A percentile compares a stretch with the other conserved stretches of the same genome.
phyloP scores from a whole-genome alignment of 2,329 filamentous ascomycete species.

The Cladosporium austrohemisphaericum region DNA sequence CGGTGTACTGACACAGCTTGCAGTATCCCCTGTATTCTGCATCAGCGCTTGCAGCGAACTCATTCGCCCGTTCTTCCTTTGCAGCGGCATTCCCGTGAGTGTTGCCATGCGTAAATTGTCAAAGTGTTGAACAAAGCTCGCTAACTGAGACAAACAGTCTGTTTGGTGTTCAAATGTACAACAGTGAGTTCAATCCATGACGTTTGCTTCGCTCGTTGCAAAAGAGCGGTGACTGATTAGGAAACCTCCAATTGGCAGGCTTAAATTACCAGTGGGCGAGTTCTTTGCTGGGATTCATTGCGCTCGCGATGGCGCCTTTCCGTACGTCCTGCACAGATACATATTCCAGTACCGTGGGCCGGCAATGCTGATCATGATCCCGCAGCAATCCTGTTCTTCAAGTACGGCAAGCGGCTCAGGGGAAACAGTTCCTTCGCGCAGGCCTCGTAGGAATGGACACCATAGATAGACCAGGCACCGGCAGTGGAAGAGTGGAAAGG shows the following conservation, averaged over 20 bases:
- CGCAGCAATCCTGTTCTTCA: conserved; percentile 46
- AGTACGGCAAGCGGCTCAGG: conserved; percentile 47
- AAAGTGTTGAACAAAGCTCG: conserved; percentile 7
- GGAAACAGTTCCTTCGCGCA: conserved; percentile 46
- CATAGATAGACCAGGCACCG: conserved; percentile 21
- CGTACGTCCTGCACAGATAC: conserved; percentile 26
- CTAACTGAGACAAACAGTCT: conserved; percentile 31
- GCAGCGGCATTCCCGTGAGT: conserved; percentile 43
- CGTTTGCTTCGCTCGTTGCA: conserved; percentile 4
- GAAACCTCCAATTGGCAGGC: conserved; percentile 26
- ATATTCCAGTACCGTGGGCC: conserved; percentile 24
- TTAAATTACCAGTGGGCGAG: conserved; percentile 51
- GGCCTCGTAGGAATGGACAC: conserved; percentile 25
- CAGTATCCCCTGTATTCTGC: conserved; percentile 49
- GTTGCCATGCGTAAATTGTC: neutral
- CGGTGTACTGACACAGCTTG: conserved; percentile 10
- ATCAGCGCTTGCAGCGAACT: conserved; percentile 49
- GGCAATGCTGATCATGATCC: conserved; percentile 20
- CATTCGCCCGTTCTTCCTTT: conserved; percentile 47
- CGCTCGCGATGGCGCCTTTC: conserved; percentile 47
- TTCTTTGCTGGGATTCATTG: conserved; percentile 44
- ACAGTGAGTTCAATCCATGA: conserved; percentile 38
- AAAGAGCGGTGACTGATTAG: conserved; percentile 44
- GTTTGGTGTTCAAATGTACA: conserved; percentile 51
- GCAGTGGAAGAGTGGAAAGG: neutral